Conservation (phyloP, 1,139 yeast genomes). For the Taphrina deformans region DNA sequence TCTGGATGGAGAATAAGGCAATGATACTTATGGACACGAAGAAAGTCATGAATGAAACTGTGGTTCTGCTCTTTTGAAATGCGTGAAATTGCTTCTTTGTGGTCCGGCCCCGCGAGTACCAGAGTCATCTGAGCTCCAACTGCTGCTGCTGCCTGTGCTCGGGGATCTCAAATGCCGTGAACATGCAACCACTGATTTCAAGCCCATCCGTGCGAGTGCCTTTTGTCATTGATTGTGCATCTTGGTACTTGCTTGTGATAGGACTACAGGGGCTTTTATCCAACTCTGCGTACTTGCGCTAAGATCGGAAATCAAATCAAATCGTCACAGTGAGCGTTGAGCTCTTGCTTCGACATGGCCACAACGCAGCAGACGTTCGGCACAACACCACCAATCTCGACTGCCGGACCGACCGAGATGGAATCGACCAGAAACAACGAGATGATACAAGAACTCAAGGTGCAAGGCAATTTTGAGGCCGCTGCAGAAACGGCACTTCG, state of each 20-base stretch:
- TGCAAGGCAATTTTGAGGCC: slow-evolving; percentile 85
- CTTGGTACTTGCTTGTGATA: not conserved
- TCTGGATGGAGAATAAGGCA: slow-evolving; percentile 20
- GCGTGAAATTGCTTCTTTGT: not conserved
- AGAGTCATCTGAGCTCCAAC: not conserved
- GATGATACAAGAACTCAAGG: slow-evolving; percentile 73
- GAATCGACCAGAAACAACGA: slow-evolving; percentile 74
- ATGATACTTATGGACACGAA: no score
- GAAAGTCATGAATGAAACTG: no score
- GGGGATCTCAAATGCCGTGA: not conserved
- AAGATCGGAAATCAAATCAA: no score
- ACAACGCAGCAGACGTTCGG: slow-evolving; percentile 52
- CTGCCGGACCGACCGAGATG: slow-evolving; percentile 76
- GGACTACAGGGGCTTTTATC: no score
- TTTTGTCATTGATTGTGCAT: no score
- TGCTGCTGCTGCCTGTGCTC: not conserved
- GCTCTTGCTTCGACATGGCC: not conserved
- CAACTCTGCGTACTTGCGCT: no score
- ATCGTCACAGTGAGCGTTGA: not conserved
- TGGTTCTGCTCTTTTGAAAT: no score
- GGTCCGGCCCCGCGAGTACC: not conserved
- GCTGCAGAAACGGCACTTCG: slow-evolving; percentile 53
- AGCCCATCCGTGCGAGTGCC: not conserved
- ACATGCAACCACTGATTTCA: not conserved
- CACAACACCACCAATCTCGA: slow-evolving; percentile 86